Base-by-base conservation (phyloP, 371 early-diverging fungal species). In the Enterocytospora artemiae region DNA sequence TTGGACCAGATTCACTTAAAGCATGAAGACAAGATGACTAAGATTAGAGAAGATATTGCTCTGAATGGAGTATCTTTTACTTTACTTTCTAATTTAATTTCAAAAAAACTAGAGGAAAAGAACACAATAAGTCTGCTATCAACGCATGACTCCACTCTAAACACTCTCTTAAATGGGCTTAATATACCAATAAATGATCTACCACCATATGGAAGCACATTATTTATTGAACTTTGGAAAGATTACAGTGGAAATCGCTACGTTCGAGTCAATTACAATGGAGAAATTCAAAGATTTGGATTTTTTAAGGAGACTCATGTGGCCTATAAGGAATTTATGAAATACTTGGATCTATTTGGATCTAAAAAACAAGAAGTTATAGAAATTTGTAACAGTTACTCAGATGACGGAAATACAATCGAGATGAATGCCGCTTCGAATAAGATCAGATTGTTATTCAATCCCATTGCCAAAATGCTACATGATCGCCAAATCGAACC, bases 191-290 rank as follows among this genome's bases (percentile, higher is more conserved):
- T 59, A 5, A 34, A 30, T 2, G 41, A 61, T 20, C 46, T 64
- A 45, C 73, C 76, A 32, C 54, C 76, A 14, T 73, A 72, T 55
- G 73, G 70, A 33, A 46, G 43, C 24, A 68, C 76, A 7, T 12
- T 73, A 14, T 72, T 76, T 63, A 63, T 76, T 18, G 76, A 76
- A 58, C 9, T 72, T 3, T 71, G 63, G 67, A 32, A 37, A 30
- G 63, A 65, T 46, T 53, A 58, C 16, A 27, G 22, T 27, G 51
- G 41, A 37, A 48, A 37, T 37, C 28, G 66, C 9, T 67, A 49
- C 48, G 60, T 71, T 14, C 20, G 76, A 41, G 32, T 76, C 22
- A 34, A 66, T 28, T 72, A 52, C 39, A 65, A 67, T 45, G 59
- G 63, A 34, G 39, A 37, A n/a, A 53, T 62, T 25, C 16, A 45